A percentile compares a stretch with the other conserved stretches of the same genome.
Evolutionary conservation across 192 early-diverging fungal genomes (phyloP).

Genomic region (Entomortierella lignicola): DNA sequence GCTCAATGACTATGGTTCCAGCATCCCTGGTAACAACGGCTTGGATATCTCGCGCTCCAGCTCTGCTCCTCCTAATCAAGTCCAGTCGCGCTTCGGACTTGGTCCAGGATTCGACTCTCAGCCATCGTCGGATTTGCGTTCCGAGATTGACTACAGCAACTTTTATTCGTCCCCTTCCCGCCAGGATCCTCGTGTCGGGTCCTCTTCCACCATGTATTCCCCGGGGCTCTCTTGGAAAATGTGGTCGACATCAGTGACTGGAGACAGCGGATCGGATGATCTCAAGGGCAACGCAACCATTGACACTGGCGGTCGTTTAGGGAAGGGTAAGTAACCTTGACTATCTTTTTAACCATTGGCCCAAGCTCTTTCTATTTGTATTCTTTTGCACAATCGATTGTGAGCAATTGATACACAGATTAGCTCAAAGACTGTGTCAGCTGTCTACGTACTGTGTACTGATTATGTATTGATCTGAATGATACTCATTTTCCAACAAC

Average conservation of each 20-base stretch:
- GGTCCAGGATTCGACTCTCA: slow-evolving; percentile 56
- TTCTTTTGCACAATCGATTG: background rate
- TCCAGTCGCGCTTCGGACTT: slow-evolving; percentile 61
- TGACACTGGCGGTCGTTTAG: slow-evolving; percentile 10
- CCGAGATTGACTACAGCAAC: slow-evolving; percentile 74
- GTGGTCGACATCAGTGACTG: slow-evolving; percentile 61
- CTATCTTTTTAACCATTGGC: background rate
- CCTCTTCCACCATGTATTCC: slow-evolving; percentile 67
- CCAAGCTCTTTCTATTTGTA: too few relatives aligned
- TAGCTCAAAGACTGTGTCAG: too few relatives aligned
- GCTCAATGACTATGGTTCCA: slow-evolving; percentile 59
- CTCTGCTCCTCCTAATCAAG: slow-evolving; percentile 80
- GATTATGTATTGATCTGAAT: too few relatives aligned
- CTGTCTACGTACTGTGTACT: too few relatives aligned
- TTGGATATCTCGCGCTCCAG: slow-evolving; percentile 72
- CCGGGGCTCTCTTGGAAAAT: slow-evolving; percentile 77
- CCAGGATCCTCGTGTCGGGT: slow-evolving; percentile 64
- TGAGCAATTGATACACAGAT: background rate
- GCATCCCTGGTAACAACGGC: slow-evolving; percentile 33
- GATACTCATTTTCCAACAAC: too few relatives aligned
- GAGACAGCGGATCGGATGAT: slow-evolving; percentile 44
- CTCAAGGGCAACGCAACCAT: slow-evolving; percentile 1
- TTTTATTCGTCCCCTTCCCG: slow-evolving; percentile 68
- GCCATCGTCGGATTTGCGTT: slow-evolving; percentile 61
- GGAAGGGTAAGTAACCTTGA: slow-evolving; percentile 12